Evolutionary conservation across 805 yeast genomes (phyloP).

Genomic region (Candida ortonii): DNA sequence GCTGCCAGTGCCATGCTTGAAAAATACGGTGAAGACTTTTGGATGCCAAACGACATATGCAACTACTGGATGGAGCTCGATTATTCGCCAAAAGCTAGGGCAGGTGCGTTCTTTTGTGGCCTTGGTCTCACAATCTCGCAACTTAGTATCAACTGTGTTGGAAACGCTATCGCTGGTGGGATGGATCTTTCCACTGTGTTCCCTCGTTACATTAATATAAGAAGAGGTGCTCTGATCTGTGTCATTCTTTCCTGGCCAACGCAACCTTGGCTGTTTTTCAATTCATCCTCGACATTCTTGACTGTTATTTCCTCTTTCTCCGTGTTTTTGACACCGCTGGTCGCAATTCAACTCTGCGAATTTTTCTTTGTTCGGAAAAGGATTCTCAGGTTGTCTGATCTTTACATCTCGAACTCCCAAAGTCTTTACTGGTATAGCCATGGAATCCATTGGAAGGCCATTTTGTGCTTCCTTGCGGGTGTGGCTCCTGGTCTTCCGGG

Average conservation of each 20-base stretch:
- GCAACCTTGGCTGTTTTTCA: constrained; percentile 42
- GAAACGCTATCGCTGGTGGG: constrained; percentile 46
- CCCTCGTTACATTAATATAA: constrained; percentile 42
- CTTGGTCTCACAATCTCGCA: constrained; percentile 37
- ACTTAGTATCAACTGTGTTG: constrained; percentile 38
- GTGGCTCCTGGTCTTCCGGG: constrained; percentile 53
- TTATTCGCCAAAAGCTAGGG: constrained; percentile 41
- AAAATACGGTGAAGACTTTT: constrained; percentile 27
- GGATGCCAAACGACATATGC: constrained; percentile 47
- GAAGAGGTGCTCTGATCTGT: constrained; percentile 44
- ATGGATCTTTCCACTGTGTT: constrained; percentile 49
- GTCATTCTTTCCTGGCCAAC: constrained; percentile 35
- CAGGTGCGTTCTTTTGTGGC: constrained; percentile 48
- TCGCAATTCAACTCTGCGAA: constrained; percentile 38
- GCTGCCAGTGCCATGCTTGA: constrained; percentile 41
- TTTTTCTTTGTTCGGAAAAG: constrained; percentile 39
- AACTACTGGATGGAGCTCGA: constrained; percentile 38
- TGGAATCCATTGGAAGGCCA: constrained; percentile 46
- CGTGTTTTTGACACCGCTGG: constrained; percentile 39
- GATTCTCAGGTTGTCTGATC: constrained; percentile 39
- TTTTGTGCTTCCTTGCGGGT: constrained; percentile 38
- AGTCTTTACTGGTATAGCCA: constrained; percentile 34
- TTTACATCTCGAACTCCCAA: constrained; percentile 33
- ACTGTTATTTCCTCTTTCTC: constrained; percentile 32
- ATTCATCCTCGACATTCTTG: constrained; percentile 35